Evolutionary conservation across 2,329 filamentous ascomycete genomes (phyloP).

Genomic region (Fusarium chlamydosporum): DNA sequence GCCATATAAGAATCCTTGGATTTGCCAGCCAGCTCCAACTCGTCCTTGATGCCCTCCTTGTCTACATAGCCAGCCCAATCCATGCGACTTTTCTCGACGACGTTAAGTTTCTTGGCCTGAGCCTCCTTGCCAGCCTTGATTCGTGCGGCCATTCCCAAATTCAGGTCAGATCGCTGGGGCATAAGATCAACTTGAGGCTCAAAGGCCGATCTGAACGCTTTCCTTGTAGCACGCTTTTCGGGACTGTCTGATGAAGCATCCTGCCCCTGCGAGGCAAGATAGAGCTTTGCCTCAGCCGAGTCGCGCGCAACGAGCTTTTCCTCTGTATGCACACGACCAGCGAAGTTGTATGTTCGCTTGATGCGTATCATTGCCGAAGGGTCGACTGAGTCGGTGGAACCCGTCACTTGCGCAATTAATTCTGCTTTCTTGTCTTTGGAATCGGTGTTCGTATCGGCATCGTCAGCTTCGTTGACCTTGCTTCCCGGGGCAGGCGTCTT

Average conservation of each 20-base stretch:
- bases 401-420: conserved; percentile 18
- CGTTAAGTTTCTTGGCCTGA: conserved; percentile 75
- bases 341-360: conserved; percentile 81
- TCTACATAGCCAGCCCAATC: conserved; percentile 81
- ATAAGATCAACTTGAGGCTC: conserved; percentile 67
- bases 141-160: conserved; percentile 67
- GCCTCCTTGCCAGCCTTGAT: conserved; percentile 64
- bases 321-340: conserved; percentile 78
- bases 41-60: conserved; percentile 78
- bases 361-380: conserved; percentile 69
- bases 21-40: conserved; percentile 74
- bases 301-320: conserved; percentile 76
- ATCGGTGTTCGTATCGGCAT: conserved; percentile 11
- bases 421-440: conserved; percentile 18
- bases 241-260: conserved; percentile 49
- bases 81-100: conserved; percentile 79
- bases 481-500: conserved; percentile 49
- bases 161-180: conserved; percentile 67
- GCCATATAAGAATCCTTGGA: conserved; percentile 74
- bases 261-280: conserved; percentile 66
- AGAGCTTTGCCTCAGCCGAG: conserved; percentile 76
- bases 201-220: conserved; percentile 73
- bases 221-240: conserved; percentile 63
- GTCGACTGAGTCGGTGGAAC: conserved; percentile 36
- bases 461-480: conserved; percentile 23